A percentile compares a stretch with the other conserved stretches of the same genome.
phyloP scores from a whole-genome alignment of 371 early-diverging fungal genomes.

The Mucor plumbeus region DNA sequence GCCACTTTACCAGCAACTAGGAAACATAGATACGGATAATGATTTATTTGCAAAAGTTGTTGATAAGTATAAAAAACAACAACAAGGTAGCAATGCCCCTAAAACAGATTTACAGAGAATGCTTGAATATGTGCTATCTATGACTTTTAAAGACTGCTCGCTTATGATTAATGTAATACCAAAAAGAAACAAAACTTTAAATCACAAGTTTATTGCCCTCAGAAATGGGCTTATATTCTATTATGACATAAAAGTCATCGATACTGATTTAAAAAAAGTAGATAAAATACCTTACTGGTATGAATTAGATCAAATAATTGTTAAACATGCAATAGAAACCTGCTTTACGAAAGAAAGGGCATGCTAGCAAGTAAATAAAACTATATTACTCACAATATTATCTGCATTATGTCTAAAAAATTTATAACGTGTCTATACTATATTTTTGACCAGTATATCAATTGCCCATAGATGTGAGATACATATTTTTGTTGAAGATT shows the following conservation, averaged over 20 bases:
- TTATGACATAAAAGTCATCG: conserved; percentile 53
- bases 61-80: conserved; percentile 22
- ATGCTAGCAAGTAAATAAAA: too few relatives aligned
- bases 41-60: conserved; percentile 14
- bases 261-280: conserved; percentile 54
- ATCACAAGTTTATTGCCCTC: background rate
- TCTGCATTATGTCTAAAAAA: too few relatives aligned
- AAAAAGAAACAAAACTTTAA: too few relatives aligned
- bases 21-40: background rate
- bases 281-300: conserved; percentile 55
- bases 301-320: conserved; percentile 53
- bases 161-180: conserved; percentile 42
- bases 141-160: conserved; percentile 69
- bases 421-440: too few relatives aligned
- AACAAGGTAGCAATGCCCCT: background rate
- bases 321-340: conserved; percentile 34
- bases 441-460: too few relatives aligned
- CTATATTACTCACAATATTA: too few relatives aligned
- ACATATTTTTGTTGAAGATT: too few relatives aligned
- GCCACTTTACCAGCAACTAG: conserved; percentile 11
- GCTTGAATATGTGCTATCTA: conserved; percentile 58
- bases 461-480: too few relatives aligned
- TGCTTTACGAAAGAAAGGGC: conserved; percentile 8
- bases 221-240: background rate
- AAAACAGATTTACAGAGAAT: conserved; percentile 32